Evolutionary conservation across 2,329 filamentous ascomycete genomes (phyloP), one percentile per base, ranked within the genome.

Genomic region (Monilinia laxa): DNA sequence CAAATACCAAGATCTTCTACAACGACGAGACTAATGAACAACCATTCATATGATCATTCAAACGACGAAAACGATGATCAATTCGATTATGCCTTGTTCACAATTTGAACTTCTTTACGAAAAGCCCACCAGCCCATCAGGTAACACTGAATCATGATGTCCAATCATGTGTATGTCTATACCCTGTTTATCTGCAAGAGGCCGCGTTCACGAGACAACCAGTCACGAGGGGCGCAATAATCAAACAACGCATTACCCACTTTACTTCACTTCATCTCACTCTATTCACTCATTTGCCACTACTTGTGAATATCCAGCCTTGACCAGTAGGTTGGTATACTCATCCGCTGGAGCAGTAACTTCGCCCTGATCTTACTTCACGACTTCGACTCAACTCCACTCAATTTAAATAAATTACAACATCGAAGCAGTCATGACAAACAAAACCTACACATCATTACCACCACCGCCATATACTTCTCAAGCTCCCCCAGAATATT

Each of bases 171-270:
- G 31, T 35, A 9, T 35, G 31, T 35, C 31, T 35, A 14, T 23
- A 60, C 57, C 57, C 25, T 23, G 57, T 49, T 49, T 4, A 51
- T 60, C 47, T 60, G 57, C 42, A 60, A 31, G 57, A 28, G 42
- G 42, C 25, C 25, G 57, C 42, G 49, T 60, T 9, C 47, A 25
- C 47, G 25, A n/a, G 57, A 47, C 42, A 11, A 23, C 18, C 11
- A 49, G 18, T 31, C 18, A 20, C 42, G 42, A 28, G 42, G 42
- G 57, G 42, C 7, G 25, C 57, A 49, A 59, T n/a, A 23, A 51
- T 23, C 25, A 47, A 35, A 47, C 20, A 9, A 59, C 35, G 20
- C 11, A 28, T 28, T 23, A 45, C 38, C 6, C 7, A 35, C 47
- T 18, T 42, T n/a, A 42, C 35, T 25, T 42, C 54, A 57, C 20